phyloP scores from a whole-genome alignment of 2,329 filamentous ascomycete genomes.

The Trichoderma koningiopsis region DNA sequence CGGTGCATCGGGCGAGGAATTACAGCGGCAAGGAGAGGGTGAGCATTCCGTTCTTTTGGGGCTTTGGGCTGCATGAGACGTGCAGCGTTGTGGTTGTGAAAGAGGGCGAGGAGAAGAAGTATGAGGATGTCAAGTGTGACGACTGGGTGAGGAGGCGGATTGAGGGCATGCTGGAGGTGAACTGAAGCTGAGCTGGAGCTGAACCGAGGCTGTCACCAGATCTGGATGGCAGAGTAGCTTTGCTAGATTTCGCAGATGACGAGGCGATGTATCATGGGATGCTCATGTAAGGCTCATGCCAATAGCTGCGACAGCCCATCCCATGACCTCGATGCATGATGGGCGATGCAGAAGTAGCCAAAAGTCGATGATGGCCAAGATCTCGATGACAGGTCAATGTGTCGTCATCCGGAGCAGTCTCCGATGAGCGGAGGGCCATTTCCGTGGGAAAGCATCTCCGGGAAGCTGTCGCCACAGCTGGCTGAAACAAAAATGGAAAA shows the following conservation, averaged over 20 bases:
- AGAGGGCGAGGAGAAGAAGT: constrained; percentile 41
- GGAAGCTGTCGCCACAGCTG: neutral
- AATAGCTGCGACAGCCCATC: neutral
- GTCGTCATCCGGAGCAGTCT: neutral
- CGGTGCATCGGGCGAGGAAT: constrained; percentile 53
- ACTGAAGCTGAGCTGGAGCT: neutral
- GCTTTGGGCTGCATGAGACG: constrained; percentile 45
- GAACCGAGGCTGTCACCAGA: neutral
- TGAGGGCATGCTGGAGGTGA: constrained; percentile 36
- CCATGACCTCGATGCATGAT: neutral
- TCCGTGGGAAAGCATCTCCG: neutral
- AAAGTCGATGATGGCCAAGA: neutral
- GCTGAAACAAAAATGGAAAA: neutral
- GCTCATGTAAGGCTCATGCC: neutral
- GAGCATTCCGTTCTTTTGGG: constrained; percentile 52
- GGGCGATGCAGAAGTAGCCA: neutral
- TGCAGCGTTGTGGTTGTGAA: constrained; percentile 43
- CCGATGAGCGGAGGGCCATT: neutral
- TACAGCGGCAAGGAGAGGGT: constrained; percentile 43
- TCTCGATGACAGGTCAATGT: neutral
- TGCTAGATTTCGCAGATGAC: neutral
- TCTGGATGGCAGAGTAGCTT: neutral
- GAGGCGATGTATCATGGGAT: neutral
- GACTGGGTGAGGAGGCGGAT: constrained; percentile 44
- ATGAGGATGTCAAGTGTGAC: constrained; percentile 44